Conservation (phyloP, 805 yeast species). For the Yarrowia porcina region DNA sequence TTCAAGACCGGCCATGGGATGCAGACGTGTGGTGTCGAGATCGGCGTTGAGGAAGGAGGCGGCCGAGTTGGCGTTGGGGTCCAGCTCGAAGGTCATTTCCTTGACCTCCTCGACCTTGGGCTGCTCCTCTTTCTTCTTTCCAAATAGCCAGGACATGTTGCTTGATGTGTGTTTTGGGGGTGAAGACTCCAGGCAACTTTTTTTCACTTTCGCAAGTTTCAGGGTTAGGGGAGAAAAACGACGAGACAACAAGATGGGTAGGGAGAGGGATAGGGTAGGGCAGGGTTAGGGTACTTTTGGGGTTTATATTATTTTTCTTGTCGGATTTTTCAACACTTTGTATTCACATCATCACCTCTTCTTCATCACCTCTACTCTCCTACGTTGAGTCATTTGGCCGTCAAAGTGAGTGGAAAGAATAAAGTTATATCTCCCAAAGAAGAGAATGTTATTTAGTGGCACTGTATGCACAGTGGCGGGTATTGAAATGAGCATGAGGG, state of each 20-base stretch:
- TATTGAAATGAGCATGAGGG: neutral
- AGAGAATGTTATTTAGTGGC: neutral
- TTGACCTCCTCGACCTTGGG: conserved; percentile 25
- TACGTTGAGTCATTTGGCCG: neutral
- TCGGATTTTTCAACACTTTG: no score
- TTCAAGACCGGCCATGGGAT: conserved; percentile 90
- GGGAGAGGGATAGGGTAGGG: no score
- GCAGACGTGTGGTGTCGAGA: conserved; percentile 68
- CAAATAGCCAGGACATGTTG: conserved; percentile 35
- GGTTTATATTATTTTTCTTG: neutral
- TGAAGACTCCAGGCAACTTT: neutral
- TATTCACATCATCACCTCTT: neutral
- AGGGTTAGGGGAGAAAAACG: conserved; percentile 23
- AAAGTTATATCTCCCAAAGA: conserved; percentile 3
- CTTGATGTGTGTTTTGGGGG: neutral
- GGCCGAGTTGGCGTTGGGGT: conserved; percentile 62
- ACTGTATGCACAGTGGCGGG: neutral
- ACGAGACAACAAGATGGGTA: no score
- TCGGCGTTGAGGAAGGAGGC: conserved; percentile 59
- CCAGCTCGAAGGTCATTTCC: conserved; percentile 52
- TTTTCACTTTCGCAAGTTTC: conserved; percentile 25
- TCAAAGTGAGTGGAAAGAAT: neutral
- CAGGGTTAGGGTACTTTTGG: no score
- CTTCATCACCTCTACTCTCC: neutral
- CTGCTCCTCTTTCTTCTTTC: conserved; percentile 31